Percentiles rank a stretch among this genome's conserved stretches.
Evolutionary conservation across 1,284 basidiomycete genomes (phyloP).

Genomic region (Ceratobasidium sp.): DNA sequence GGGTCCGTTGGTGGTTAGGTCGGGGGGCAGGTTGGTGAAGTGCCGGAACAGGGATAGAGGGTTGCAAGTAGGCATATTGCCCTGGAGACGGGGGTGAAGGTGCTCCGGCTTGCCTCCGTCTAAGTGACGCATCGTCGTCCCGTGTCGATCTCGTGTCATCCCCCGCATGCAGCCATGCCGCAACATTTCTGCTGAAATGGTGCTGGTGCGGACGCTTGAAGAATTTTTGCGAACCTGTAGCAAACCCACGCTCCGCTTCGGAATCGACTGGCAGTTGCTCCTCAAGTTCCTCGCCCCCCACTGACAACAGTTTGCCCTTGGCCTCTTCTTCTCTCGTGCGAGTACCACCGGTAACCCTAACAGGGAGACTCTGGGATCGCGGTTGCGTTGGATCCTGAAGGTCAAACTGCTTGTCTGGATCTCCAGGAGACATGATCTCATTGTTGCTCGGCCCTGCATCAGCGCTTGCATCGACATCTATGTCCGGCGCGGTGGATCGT

Average conservation of each 20-base stretch:
- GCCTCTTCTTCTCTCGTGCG: background rate
- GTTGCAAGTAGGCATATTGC: background rate
- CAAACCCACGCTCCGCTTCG: conserved; percentile 38
- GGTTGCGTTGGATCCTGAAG: background rate
- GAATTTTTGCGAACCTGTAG: conserved; percentile 36
- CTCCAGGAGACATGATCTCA: conserved; percentile 27
- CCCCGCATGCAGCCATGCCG: conserved; percentile 7
- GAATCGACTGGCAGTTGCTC: conserved; percentile 44
- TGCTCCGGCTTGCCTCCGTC: conserved; percentile 13
- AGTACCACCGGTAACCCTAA: background rate
- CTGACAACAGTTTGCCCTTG: conserved; percentile 13
- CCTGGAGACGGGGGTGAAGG: background rate
- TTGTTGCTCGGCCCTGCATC: conserved; percentile 38
- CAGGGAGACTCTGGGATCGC: background rate
- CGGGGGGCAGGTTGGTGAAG: conserved; percentile 27
- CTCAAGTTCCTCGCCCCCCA: background rate
- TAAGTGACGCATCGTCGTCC: conserved; percentile 17
- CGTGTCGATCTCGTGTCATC: background rate
- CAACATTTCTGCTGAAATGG: conserved; percentile 23
- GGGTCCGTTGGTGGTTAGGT: conserved; percentile 17
- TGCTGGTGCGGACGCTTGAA: conserved; percentile 41
- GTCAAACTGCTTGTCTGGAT: conserved; percentile 26
- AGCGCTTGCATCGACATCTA: conserved; percentile 23
- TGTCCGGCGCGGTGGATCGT: conserved; percentile 26
- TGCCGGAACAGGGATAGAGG: background rate